Conservation (phyloP, 176 grass and related monocot genomes). For the Oryza meridionalis region DNA sequence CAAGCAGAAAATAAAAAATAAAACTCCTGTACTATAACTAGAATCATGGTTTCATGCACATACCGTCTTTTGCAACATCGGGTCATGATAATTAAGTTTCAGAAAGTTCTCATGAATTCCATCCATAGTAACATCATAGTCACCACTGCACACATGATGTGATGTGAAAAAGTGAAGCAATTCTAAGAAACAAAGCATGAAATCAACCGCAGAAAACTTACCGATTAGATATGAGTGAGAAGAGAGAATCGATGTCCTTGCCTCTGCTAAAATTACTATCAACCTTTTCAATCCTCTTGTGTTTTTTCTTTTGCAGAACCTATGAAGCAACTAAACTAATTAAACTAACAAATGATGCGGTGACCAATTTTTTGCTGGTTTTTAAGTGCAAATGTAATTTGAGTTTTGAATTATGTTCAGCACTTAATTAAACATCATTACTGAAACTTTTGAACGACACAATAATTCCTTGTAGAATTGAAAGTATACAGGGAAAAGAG, state of each 20-base stretch:
- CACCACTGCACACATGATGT: slow-evolving; percentile 63
- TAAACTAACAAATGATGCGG: background rate
- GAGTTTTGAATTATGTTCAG: slow-evolving; percentile 8
- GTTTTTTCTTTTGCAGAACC: slow-evolving; percentile 86
- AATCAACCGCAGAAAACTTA: slow-evolving; percentile 47
- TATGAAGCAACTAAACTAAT: slow-evolving; percentile 41
- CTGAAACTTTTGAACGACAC: slow-evolving; percentile 13
- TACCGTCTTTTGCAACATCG: slow-evolving; percentile 91
- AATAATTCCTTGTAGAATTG: background rate
- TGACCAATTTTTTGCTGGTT: background rate
- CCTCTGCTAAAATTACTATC: slow-evolving; percentile 47
- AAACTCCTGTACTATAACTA: background rate
- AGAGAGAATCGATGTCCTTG: slow-evolving; percentile 59
- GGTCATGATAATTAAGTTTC: slow-evolving; percentile 87
- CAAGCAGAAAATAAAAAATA: slow-evolving; percentile 9
- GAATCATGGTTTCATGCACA: slow-evolving; percentile 13
- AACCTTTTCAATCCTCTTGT: slow-evolving; percentile 57
- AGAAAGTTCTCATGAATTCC: slow-evolving; percentile 96
- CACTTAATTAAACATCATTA: background rate
- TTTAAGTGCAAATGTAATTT: slow-evolving; percentile 15
- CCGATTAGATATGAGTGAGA: slow-evolving; percentile 88
- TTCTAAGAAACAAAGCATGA: slow-evolving; percentile 34
- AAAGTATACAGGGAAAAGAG: slow-evolving; percentile 17
- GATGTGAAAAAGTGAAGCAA: slow-evolving; percentile 31
- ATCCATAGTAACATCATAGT: slow-evolving; percentile 97